phyloP scores from a whole-genome alignment of 768 basidiomycete species.

The Tylopilus rubrobrunneus region DNA sequence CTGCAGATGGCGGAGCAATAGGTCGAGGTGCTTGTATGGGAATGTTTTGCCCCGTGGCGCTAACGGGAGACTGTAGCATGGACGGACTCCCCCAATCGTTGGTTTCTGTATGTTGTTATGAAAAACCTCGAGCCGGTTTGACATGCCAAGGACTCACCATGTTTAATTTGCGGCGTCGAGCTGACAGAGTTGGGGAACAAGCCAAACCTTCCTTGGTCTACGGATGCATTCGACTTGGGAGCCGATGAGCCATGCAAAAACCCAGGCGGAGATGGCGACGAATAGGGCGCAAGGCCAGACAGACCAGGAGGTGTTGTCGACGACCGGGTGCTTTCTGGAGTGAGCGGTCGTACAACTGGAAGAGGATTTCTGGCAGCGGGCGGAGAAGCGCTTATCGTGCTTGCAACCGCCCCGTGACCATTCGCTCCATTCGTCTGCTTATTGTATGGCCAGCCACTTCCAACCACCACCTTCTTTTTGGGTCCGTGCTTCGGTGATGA shows the following conservation, averaged over 20 bases:
- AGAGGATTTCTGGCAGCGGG: conserved; percentile 10
- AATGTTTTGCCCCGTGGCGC: conserved; percentile 17
- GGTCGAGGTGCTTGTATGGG: conserved; percentile 30
- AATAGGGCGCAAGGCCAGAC: conserved; percentile 30
- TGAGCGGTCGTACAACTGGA: conserved; percentile 18
- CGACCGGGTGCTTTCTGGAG: conserved; percentile 32
- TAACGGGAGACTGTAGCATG: conserved; percentile 15
- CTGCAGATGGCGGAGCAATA: conserved; percentile 24
- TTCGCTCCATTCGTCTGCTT: conserved; percentile 27
- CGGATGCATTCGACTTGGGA: conserved; percentile 15
- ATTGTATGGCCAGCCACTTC: conserved; percentile 45
- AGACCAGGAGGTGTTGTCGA: conserved; percentile 32
- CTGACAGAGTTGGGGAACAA: conserved; percentile 15
- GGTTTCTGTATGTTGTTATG: conserved; percentile 11
- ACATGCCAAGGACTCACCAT: conserved; percentile 19
- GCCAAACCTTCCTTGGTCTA: conserved; percentile 19
- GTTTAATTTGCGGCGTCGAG: conserved; percentile 27
- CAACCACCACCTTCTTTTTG: conserved; percentile 36
- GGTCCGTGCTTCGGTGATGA: conserved; percentile 13
- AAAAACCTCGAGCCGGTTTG: background rate
- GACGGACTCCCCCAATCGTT: conserved; percentile 24
- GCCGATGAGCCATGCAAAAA: conserved; percentile 31
- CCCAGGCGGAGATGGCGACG: conserved; percentile 34
- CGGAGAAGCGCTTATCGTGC: conserved; percentile 14
- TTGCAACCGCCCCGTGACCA: conserved; percentile 18